Percentiles rank a stretch among this genome's conserved stretches.
Evolutionary conservation across 2,329 filamentous ascomycete genomes (phyloP).

Genomic region (Pochonia chlamydosporia): DNA sequence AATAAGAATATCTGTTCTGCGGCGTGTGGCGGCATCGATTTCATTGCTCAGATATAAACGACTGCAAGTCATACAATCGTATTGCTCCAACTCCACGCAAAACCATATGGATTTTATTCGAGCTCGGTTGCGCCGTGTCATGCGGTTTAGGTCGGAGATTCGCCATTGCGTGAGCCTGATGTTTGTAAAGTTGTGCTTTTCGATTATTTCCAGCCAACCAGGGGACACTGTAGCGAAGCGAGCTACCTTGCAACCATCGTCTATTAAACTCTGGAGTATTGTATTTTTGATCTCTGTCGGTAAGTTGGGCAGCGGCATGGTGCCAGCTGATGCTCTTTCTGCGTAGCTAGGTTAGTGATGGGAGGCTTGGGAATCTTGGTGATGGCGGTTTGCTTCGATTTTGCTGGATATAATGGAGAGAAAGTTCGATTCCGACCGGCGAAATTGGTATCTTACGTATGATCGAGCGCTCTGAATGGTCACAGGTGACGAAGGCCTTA

Average conservation of each 20-base stretch:
- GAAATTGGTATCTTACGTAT: too few relatives aligned
- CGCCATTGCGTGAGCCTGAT: conserved; percentile 23
- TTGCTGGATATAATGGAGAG: too few relatives aligned
- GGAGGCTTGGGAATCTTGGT: too few relatives aligned
- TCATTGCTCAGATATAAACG: conserved; percentile 6
- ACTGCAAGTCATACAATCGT: conserved; percentile 16
- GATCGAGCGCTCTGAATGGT: too few relatives aligned
- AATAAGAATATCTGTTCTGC: conserved; percentile 20
- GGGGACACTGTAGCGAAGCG: conserved; percentile 22
- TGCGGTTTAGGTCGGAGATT: conserved; percentile 20
- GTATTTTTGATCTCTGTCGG: too few relatives aligned
- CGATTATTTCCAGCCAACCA: conserved; percentile 23
- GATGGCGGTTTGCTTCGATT: too few relatives aligned
- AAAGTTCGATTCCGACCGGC: too few relatives aligned
- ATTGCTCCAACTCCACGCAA: conserved; percentile 20
- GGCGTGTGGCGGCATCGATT: conserved; percentile 12
- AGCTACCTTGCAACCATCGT: conserved; percentile 16
- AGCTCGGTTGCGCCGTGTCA: conserved; percentile 17
- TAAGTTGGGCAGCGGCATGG: too few relatives aligned
- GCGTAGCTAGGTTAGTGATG: too few relatives aligned
- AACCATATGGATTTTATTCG: conserved; percentile 23
- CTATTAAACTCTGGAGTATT: conserved; percentile 9
- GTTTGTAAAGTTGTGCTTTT: conserved; percentile 22
- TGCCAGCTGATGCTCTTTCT: too few relatives aligned
- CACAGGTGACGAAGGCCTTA: too few relatives aligned